Conservation (phyloP, 1,284 basidiomycete genomes). For the Chalciporus sp. region DNA sequence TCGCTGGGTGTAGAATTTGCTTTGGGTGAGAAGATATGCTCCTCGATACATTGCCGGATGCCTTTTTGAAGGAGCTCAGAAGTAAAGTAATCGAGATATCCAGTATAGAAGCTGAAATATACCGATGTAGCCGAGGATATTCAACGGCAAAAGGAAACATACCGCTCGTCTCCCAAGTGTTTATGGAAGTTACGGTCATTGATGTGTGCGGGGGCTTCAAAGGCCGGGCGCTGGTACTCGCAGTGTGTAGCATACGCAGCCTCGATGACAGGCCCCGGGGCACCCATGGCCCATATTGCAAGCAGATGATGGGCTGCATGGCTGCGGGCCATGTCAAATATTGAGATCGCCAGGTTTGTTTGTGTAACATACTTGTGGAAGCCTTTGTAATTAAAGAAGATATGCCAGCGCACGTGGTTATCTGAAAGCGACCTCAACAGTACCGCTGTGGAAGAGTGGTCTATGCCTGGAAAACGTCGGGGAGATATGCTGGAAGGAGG, state of each 20-base stretch:
- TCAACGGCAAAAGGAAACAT: neutral
- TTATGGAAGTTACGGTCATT: constrained; percentile 30
- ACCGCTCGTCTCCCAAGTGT: constrained; percentile 33
- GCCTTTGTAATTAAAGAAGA: constrained; percentile 59
- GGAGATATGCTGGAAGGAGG: constrained; percentile 39
- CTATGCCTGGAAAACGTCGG: constrained; percentile 47
- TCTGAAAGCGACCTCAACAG: constrained; percentile 51
- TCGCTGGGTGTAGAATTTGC: constrained; percentile 27
- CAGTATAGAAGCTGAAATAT: constrained; percentile 36
- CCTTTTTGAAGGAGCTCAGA: constrained; percentile 29
- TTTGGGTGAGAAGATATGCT: constrained; percentile 28
- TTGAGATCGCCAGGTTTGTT: neutral
- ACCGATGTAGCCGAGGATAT: neutral
- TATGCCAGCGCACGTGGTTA: constrained; percentile 60
- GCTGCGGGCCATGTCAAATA: constrained; percentile 28
- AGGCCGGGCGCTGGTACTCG: constrained; percentile 38
- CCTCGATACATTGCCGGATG: constrained; percentile 26
- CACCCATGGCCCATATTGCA: constrained; percentile 46
- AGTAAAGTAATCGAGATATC: constrained; percentile 36
- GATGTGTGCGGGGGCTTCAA: constrained; percentile 35
- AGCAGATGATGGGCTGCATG: constrained; percentile 45
- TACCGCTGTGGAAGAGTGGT: constrained; percentile 46
- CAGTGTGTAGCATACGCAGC: constrained; percentile 41
- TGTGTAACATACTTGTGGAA: constrained; percentile 56
- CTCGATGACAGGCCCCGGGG: constrained; percentile 38